phyloP scores from a whole-genome alignment of 257 asterid species.

The Osmanthus fragrans region DNA sequence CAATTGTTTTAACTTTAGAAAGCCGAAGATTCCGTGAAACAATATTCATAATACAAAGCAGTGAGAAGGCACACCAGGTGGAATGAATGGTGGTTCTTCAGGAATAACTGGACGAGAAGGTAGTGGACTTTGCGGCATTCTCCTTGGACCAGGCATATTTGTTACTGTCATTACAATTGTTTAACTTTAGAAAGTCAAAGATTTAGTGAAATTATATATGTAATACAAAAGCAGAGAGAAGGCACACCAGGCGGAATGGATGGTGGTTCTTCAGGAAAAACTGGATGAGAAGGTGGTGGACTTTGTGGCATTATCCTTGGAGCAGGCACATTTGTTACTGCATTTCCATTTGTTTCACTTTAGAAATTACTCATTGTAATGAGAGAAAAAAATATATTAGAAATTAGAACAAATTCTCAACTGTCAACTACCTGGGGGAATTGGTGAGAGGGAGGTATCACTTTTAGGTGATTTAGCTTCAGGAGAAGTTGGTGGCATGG shows the following conservation, averaged over 20 bases:
- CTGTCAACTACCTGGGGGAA: conserved; percentile 50
- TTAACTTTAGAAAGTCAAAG: conserved; percentile 6
- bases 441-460: conserved; percentile 33
- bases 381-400: neutral
- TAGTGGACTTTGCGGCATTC: conserved; percentile 35
- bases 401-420: conserved; percentile 10
- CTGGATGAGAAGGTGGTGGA: conserved; percentile 36
- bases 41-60: conserved; percentile 18
- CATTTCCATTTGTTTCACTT: conserved; percentile 17
- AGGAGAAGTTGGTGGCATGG: conserved; percentile 46
- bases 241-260: conserved; percentile 43
- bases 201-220: conserved; percentile 14
- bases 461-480: conserved; percentile 41
- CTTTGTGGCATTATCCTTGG: conserved; percentile 32
- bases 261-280: conserved; percentile 39
- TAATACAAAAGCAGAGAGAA: conserved; percentile 26
- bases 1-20: neutral
- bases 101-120: conserved; percentile 32
- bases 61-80: conserved; percentile 42
- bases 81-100: conserved; percentile 39
- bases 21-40: conserved; percentile 16
- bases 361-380: conserved; percentile 9
- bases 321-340: conserved; percentile 36
- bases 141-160: conserved; percentile 31
- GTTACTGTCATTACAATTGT: conserved; percentile 30